Conservation (phyloP, 2,329 filamentous ascomycete genomes). For the Fusarium incarnatum region DNA sequence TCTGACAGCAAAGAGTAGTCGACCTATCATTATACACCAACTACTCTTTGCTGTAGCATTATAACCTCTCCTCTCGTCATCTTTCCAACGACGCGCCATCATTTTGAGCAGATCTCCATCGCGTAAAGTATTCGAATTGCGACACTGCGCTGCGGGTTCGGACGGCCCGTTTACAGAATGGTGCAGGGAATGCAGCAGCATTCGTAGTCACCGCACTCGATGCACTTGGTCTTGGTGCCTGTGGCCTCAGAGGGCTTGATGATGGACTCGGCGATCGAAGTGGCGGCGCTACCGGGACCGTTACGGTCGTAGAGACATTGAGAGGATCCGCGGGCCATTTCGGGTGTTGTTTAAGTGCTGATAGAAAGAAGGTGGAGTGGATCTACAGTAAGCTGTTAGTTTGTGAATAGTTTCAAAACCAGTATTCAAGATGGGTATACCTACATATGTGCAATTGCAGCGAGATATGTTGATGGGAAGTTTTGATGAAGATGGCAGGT, state of each 20-base stretch:
- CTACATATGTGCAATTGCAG: conserved; percentile 2
- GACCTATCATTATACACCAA: background rate
- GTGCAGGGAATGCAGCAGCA: conserved; percentile 68
- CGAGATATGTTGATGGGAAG: background rate
- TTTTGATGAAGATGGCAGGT: background rate
- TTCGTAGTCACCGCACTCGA: conserved; percentile 50
- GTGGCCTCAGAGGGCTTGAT: conserved; percentile 62
- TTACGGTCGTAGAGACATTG: conserved; percentile 49
- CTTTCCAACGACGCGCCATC: background rate
- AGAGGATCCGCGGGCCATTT: conserved; percentile 45
- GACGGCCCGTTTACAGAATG: conserved; percentile 56
- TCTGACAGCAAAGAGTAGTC: background rate
- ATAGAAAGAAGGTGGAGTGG: background rate
- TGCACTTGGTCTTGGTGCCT: conserved; percentile 48
- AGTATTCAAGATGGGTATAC: background rate
- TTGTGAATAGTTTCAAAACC: background rate
- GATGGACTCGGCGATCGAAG: conserved; percentile 62
- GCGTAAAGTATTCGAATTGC: background rate
- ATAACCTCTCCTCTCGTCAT: no score
- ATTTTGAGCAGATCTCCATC: background rate
- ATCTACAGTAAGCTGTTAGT: conserved; percentile 8
- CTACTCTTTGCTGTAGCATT: background rate
- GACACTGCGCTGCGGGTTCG: background rate
- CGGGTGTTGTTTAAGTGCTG: conserved; percentile 9
- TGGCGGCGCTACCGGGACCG: conserved; percentile 62